phyloP scores from a whole-genome alignment of 805 yeast species.

The Clavispora phyllophila region DNA sequence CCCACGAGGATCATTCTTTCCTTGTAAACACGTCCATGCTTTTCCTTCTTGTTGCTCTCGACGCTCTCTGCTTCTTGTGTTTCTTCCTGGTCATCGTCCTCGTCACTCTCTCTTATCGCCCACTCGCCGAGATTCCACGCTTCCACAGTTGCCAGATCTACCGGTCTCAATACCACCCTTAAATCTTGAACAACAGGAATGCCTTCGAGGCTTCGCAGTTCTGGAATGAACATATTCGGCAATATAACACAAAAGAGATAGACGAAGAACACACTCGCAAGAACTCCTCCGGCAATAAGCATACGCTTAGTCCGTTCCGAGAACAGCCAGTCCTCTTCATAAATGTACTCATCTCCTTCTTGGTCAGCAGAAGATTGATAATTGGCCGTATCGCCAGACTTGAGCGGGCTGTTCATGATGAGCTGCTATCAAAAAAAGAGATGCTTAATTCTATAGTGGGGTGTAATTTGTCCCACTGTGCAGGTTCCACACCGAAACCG shows the following conservation, averaged over 20 bases:
- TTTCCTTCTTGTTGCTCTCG: neutral
- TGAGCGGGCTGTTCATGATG: neutral
- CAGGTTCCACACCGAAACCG: neutral
- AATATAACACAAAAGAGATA: conserved; percentile 29
- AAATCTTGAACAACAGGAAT: conserved; percentile 23
- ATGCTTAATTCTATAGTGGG: no score
- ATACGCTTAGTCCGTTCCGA: conserved; percentile 4
- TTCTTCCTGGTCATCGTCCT: conserved; percentile 1
- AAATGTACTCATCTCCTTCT: conserved; percentile 2
- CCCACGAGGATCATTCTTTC: conserved; percentile 69
- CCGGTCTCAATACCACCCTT: conserved; percentile 22
- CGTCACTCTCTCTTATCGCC: conserved; percentile 2
- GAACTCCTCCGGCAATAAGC: conserved; percentile 4
- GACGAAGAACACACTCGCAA: conserved; percentile 11
- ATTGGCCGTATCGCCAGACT: neutral
- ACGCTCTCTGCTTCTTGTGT: neutral
- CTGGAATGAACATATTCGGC: conserved; percentile 33
- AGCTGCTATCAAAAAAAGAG: neutral
- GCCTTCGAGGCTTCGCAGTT: conserved; percentile 20
- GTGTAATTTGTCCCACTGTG: neutral
- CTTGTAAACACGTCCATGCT: conserved; percentile 7
- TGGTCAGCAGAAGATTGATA: conserved; percentile 5
- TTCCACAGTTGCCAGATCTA: conserved; percentile 10
- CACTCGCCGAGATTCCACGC: conserved; percentile 1
- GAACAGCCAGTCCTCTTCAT: conserved; percentile 7